These are phyloP conservation scores for Globisporangium rhizosaccharum DNA, from an alignment of 352 stramenopile genomes.

Conservation along the genomic window DNA sequence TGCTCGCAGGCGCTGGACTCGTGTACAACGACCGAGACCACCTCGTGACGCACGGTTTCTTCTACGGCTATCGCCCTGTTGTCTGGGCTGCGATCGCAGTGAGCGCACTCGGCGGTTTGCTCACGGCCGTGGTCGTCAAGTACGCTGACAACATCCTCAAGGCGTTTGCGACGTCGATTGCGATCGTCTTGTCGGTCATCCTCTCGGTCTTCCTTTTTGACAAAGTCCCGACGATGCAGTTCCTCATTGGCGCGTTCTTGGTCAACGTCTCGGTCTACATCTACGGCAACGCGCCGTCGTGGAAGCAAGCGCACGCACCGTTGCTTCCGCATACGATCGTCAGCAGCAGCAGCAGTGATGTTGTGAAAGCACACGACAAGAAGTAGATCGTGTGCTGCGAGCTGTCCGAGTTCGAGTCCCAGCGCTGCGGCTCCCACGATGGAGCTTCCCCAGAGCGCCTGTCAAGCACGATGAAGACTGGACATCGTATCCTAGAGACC, in stretches of 20 bases:
- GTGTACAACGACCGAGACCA: conserved; percentile 59
- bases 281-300: conserved; percentile 59
- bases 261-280: conserved; percentile 81
- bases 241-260: conserved; percentile 63
- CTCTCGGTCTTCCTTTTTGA: conserved; percentile 83
- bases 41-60: conserved; percentile 54
- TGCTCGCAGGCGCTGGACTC: conserved; percentile 51
- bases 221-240: conserved; percentile 72
- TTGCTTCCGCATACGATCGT: conserved; percentile 14
- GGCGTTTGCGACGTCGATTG: conserved; percentile 81
- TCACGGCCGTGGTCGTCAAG: conserved; percentile 82
- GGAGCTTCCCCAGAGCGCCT: too few species aligned
- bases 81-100: conserved; percentile 68
- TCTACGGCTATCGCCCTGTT: conserved; percentile 77
- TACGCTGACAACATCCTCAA: conserved; percentile 88
- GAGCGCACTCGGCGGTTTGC: conserved; percentile 66
- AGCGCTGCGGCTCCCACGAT: not conserved
- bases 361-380: not conserved
- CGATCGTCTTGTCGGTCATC: conserved; percentile 75
- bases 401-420: too few species aligned
- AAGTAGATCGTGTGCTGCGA: not conserved
- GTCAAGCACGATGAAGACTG: too few species aligned
- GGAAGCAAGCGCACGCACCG: conserved; percentile 16
- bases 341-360: conserved; percentile 2
- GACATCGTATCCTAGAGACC: too few species aligned